Evolutionary conservation across 176 grass and related monocot genomes (phyloP).

Genomic region (Rhynchospora breviuscula): DNA sequence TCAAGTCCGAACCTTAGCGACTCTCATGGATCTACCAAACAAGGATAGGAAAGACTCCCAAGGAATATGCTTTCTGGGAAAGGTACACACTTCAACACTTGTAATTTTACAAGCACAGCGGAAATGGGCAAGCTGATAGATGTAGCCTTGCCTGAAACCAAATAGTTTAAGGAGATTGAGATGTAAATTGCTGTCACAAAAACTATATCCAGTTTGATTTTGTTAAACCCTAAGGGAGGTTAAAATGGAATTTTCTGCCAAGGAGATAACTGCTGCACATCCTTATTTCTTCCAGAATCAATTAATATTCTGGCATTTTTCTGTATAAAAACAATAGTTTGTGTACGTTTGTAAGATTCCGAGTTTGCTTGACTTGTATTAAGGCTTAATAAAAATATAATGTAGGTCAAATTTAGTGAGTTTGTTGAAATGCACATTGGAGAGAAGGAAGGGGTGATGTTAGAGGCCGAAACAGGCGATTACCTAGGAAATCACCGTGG

Average conservation of each 20-base stretch:
- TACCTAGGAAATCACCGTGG: slow-evolving; percentile 78
- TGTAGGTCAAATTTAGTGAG: slow-evolving; percentile 94
- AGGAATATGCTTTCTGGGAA: slow-evolving; percentile 96
- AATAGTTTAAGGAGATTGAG: background rate
- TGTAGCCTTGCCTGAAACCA: background rate
- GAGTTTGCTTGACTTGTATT: background rate
- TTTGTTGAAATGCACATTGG: slow-evolving; percentile 94
- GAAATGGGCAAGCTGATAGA: background rate
- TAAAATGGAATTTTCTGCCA: background rate
- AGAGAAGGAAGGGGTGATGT: slow-evolving; percentile 67
- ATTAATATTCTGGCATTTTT: background rate
- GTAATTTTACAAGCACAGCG: background rate
- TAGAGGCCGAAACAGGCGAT: slow-evolving; percentile 95
- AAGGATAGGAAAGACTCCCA: slow-evolving; percentile 89
- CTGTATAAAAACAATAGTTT: background rate
- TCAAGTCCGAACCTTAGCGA: slow-evolving; percentile 67
- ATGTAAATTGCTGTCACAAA: background rate
- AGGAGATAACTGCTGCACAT: background rate
- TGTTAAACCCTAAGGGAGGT: background rate
- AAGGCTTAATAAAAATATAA: slow-evolving; percentile 12
- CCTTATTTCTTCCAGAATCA: background rate
- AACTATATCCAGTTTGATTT: background rate
- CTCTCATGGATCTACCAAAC: slow-evolving; percentile 69
- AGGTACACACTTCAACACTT: slow-evolving; percentile 38
- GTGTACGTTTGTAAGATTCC: background rate